These are phyloP conservation scores for Fusarium phyllophilum DNA, from an alignment of 2,329 filamentous ascomycete species.

Conservation along the genomic window DNA sequence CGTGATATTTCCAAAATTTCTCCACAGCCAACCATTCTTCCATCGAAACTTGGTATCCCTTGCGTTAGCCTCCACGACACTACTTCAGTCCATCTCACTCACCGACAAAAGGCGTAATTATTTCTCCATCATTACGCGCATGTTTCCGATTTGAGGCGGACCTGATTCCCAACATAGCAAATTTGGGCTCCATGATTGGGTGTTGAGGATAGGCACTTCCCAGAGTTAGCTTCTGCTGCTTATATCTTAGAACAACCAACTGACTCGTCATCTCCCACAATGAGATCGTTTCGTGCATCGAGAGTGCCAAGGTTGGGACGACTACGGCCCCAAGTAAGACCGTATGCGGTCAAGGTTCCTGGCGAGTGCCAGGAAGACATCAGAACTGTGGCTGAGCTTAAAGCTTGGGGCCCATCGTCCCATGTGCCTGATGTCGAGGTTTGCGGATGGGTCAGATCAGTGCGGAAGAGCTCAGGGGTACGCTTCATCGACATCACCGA, in stretches of 20 bases:
- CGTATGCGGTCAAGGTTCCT: slow-evolving; percentile 49
- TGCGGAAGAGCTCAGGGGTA: slow-evolving; percentile 85
- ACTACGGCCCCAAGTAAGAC: slow-evolving; percentile 25
- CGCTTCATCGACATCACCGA: slow-evolving; percentile 89
- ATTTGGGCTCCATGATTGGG: not conserved
- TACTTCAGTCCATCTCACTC: slow-evolving; percentile 17
- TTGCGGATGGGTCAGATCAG: slow-evolving; percentile 83
- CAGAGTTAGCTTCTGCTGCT: slow-evolving; percentile 6
- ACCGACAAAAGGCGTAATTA: slow-evolving; percentile 9
- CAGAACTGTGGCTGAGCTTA: slow-evolving; percentile 64
- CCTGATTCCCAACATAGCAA: not conserved
- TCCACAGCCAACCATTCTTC: slow-evolving; percentile 26
- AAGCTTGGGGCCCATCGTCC: slow-evolving; percentile 61
- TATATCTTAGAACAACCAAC: slow-evolving; percentile 2
- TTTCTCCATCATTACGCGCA: slow-evolving; percentile 6
- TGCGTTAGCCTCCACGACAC: slow-evolving; percentile 27
- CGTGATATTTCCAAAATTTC: slow-evolving; percentile 14
- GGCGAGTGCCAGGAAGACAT: slow-evolving; percentile 47
- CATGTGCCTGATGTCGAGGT: slow-evolving; percentile 66
- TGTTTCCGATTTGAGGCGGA: not conserved
- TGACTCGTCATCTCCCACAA: slow-evolving; percentile 23
- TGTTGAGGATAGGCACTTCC: not conserved
- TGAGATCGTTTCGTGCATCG: slow-evolving; percentile 36
- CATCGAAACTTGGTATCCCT: slow-evolving; percentile 23
- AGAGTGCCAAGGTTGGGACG: slow-evolving; percentile 17